These are phyloP conservation scores for Phoma sp. DNA, from an alignment of 2,329 filamentous ascomycete species.

Conservation along the genomic window DNA sequence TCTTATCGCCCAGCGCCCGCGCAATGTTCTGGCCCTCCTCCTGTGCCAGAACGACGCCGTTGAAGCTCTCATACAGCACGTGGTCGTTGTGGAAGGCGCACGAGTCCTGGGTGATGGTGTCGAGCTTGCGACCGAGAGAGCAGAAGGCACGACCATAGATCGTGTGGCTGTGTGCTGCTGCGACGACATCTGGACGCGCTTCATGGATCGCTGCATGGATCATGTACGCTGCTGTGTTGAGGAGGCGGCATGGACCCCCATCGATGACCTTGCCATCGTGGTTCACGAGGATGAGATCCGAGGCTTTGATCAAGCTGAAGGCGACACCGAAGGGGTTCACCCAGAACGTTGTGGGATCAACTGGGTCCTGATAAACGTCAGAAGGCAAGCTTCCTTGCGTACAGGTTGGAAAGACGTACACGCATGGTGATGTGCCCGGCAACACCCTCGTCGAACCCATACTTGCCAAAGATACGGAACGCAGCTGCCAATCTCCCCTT, in stretches of 20 bases:
- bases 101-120: conserved; percentile 66
- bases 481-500: conserved; percentile 50
- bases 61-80: conserved; percentile 61
- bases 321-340: conserved; percentile 71
- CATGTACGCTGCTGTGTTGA: conserved; percentile 61
- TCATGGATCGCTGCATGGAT: conserved; percentile 67
- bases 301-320: conserved; percentile 68
- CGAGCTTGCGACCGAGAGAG: conserved; percentile 65
- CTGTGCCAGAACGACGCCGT: conserved; percentile 60
- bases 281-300: conserved; percentile 73
- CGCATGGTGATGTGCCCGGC: conserved; percentile 70
- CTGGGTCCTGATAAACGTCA: conserved; percentile 55
- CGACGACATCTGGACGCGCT: conserved; percentile 65
- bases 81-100: conserved; percentile 63
- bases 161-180: conserved; percentile 66
- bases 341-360: conserved; percentile 68
- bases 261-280: conserved; percentile 68
- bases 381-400: neutral
- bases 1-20: conserved; percentile 55
- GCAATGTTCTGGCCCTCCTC: conserved; percentile 64
- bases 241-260: conserved; percentile 57
- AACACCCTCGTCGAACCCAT: conserved; percentile 55
- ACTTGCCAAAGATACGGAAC: conserved; percentile 51
- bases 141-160: conserved; percentile 69
- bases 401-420: conserved; percentile 32